A percentile compares a stretch with the other conserved stretches of the same genome.
Evolutionary conservation across 2,329 filamentous ascomycete genomes (phyloP).

Genomic region (Trichoderma citrinoviride): DNA sequence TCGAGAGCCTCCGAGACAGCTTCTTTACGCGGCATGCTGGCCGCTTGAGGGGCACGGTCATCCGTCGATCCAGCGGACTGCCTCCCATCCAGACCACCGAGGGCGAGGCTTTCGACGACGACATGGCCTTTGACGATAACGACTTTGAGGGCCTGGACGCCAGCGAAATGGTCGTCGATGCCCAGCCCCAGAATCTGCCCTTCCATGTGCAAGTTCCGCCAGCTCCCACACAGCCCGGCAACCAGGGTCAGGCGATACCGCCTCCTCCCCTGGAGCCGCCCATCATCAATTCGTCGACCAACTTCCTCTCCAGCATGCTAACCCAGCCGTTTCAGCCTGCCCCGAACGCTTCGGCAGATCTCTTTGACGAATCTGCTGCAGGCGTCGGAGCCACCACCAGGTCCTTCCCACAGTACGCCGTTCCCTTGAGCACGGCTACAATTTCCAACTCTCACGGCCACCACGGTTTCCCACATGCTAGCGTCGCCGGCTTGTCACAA

Average conservation of each 20-base stretch:
- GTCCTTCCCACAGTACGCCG: conserved; percentile 24
- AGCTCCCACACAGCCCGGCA: conserved; percentile 4
- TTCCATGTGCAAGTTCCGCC: conserved; percentile 17
- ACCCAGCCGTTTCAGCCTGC: conserved; percentile 24
- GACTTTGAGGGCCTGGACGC: conserved; percentile 43
- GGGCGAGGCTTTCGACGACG: conserved; percentile 42
- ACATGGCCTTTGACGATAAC: conserved; percentile 46
- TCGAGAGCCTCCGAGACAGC: conserved; percentile 44
- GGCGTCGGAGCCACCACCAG: not conserved
- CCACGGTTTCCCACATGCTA: conserved; percentile 29
- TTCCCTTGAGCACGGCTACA: conserved; percentile 23
- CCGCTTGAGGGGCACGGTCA: not conserved
- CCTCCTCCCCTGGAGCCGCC: conserved; percentile 28
- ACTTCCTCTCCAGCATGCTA: conserved; percentile 8
- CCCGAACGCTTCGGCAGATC: conserved; percentile 28
- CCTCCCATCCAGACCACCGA: conserved; percentile 28
- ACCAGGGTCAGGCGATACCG: conserved; percentile 29
- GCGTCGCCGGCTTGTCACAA: conserved; percentile 32
- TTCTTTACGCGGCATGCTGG: conserved; percentile 25
- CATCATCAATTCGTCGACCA: not conserved
- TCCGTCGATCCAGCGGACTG: conserved; percentile 23
- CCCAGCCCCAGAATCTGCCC: conserved; percentile 29
- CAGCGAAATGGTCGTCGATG: conserved; percentile 40
- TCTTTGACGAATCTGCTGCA: not conserved
- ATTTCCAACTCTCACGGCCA: conserved; percentile 23